phyloP scores from a whole-genome alignment of 2,329 filamentous ascomycete genomes.

The Pleoardoris graminearum region DNA sequence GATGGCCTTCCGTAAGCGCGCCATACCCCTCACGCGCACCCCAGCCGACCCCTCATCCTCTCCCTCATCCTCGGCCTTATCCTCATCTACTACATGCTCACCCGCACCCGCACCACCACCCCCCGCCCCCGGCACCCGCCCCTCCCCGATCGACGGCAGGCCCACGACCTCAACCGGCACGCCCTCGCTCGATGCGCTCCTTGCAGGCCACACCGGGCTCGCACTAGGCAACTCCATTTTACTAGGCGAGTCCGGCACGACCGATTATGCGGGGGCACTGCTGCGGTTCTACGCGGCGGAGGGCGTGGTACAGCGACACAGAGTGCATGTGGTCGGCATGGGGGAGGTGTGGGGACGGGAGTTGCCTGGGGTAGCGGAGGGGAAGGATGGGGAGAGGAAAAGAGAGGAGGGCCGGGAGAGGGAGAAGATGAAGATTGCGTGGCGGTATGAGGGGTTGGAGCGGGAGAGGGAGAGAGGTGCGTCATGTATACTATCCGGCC shows the following conservation, averaged over 20 bases:
- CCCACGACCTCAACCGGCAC: conserved; percentile 91
- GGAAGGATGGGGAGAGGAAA: conserved; percentile 41
- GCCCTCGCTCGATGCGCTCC: conserved; percentile 76
- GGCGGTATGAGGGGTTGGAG: conserved; percentile 88
- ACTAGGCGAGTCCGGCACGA: conserved; percentile 87
- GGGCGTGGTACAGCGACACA: conserved; percentile 87
- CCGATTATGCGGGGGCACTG: conserved; percentile 85
- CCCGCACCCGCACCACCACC: conserved; percentile 16
- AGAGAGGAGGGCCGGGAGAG: conserved; percentile 54
- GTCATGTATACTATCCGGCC: conserved; percentile 32
- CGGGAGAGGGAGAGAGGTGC: conserved; percentile 70
- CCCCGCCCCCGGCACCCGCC: conserved; percentile 62
- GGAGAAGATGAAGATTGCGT: conserved; percentile 95
- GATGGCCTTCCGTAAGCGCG: conserved; percentile 72
- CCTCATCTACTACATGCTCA: conserved; percentile 12
- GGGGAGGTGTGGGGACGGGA: conserved; percentile 80
- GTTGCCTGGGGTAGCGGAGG: conserved; percentile 70
- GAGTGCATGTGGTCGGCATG: conserved; percentile 81
- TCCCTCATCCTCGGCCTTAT: conserved; percentile 15
- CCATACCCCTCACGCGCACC: conserved; percentile 58
- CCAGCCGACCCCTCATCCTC: conserved; percentile 12
- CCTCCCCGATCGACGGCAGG: conserved; percentile 86
- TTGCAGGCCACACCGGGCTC: conserved; percentile 85
- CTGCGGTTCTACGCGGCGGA: conserved; percentile 90
- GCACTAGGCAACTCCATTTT: conserved; percentile 79